These are phyloP conservation scores for Echinochloa phyllopogon DNA, from an alignment of 176 grass and related monocot species.

Conservation along the genomic window DNA sequence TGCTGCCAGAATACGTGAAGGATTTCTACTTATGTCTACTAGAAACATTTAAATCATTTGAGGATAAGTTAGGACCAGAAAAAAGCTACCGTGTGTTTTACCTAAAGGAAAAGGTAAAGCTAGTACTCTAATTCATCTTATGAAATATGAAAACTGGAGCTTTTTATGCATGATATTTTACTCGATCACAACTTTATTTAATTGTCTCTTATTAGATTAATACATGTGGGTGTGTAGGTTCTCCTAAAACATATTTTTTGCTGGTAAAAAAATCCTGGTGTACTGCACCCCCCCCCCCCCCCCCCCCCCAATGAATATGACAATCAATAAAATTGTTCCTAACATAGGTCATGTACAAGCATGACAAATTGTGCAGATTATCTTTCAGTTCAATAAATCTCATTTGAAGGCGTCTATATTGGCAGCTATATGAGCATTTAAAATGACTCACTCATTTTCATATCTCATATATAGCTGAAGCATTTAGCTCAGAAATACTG, in stretches of 20 bases:
- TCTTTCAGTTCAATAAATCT: no score
- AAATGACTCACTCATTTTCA: not conserved
- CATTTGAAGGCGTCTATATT: not conserved
- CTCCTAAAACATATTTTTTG: not conserved
- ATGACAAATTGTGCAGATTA: not conserved
- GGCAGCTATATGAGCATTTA: not conserved
- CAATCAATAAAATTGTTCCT: not conserved
- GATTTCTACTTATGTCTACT: constrained; percentile 37
- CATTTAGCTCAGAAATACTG: not conserved
- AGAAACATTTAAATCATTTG: constrained; percentile 48
- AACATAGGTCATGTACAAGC: not conserved
- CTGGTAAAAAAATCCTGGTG: not conserved
- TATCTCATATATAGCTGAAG: not conserved
- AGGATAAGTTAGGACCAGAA: constrained; percentile 32
- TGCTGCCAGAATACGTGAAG: constrained; percentile 43
- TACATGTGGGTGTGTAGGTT: not conserved
- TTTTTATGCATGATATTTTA: not conserved
- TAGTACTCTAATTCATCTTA: constrained; percentile 1
- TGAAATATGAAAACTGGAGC: not conserved
- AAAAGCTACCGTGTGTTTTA: constrained; percentile 33
- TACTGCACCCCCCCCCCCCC: not conserved
- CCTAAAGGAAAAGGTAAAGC: constrained; percentile 40
- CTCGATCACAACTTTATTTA: not conserved
- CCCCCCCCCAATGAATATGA: no score
- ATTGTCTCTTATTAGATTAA: not conserved